Evolutionary conservation across 2,329 filamentous ascomycete genomes (phyloP), one percentile per base, ranked within the genome.

Genomic region (Nannizzia gypsea): DNA sequence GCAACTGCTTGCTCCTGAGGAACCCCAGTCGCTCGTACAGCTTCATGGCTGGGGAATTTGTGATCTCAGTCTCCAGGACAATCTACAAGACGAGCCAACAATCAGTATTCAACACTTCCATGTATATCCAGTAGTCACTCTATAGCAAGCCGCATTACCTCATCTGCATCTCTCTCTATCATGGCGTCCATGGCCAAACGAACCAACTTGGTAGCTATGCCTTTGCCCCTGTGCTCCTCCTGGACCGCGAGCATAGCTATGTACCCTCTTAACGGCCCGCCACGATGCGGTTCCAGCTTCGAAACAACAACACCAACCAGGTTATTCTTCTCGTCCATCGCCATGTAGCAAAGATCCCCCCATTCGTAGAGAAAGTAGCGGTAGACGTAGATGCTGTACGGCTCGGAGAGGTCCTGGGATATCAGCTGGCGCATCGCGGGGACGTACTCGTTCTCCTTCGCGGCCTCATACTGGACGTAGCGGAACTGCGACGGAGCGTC

Each of bases 321-420:
- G 58, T 70, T 65, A 42, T 70, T 60, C 22, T 71, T 64, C 63
- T 87, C 79, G 50, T 81, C 77, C 63, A 81, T 74, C 40, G 79
- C 76, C 85, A 97, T 89, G 74, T 90, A 97, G 74, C 93, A 99
- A n/a, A 99, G 78, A 70, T 97, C 87, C 3, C 89, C 88, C 93
- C 93, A 99, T 81, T 97, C 90, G 71, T 95, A 96, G 17, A 99
- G 78, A 68, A 99, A 99, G 73, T 99, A 99, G 34, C 93, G 85
- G 74, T 97, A 99, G 61, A 99, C 93, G 77, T 99, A 99, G 71
- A 99, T 97, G 75, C 92, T 97, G 73, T 99, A 99, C 1, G 93
- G 93, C 73, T 99, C 93, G 66, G 92, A 97, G 56, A 99, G 81
- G 71, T 97, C 93, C 69, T 92, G 95, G 50, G 91, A 93, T 69